Evolutionary conservation across 1,284 basidiomycete genomes (phyloP).

Genomic region (Microbotryum saponariae): DNA sequence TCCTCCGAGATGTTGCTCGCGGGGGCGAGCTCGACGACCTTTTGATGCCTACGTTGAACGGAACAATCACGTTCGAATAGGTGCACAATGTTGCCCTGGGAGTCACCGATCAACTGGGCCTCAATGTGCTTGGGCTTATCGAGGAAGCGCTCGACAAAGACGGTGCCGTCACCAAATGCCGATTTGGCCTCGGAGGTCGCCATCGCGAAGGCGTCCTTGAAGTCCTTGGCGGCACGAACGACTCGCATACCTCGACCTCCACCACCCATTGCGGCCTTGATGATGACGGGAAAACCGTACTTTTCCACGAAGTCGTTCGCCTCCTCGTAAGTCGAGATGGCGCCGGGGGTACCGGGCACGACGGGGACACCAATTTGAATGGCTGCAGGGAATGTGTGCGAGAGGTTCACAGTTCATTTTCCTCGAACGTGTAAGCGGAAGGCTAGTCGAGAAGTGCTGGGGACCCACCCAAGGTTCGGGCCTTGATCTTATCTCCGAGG

Average conservation of each 20-base stretch:
- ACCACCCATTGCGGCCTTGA: slow-evolving; percentile 65
- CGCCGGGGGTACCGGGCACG: slow-evolving; percentile 93
- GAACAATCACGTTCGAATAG: slow-evolving; percentile 98
- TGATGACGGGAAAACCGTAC: slow-evolving; percentile 82
- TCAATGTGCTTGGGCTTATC: slow-evolving; percentile 95
- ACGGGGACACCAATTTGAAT: slow-evolving; percentile 87
- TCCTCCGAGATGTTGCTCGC: slow-evolving; percentile 89
- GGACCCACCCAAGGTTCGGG: slow-evolving; percentile 38
- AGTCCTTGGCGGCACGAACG: slow-evolving; percentile 83
- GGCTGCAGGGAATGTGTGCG: slow-evolving; percentile 45
- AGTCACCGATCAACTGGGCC: slow-evolving; percentile 89
- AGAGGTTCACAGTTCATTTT: no score
- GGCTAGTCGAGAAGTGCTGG: no score
- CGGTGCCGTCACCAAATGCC: slow-evolving; percentile 95
- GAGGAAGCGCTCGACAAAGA: slow-evolving; percentile 86
- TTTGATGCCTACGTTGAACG: slow-evolving; percentile 94
- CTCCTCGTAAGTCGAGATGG: slow-evolving; percentile 74
- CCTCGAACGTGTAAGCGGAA: no score
- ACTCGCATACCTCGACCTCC: slow-evolving; percentile 99
- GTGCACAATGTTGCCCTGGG: slow-evolving; percentile 85
- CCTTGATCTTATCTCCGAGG: slow-evolving; percentile 98
- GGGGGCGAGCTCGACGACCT: slow-evolving; percentile 97
- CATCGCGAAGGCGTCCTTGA: slow-evolving; percentile 82
- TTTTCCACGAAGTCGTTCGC: slow-evolving; percentile 86
- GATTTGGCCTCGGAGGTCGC: slow-evolving; percentile 92